A percentile compares a stretch with the other conserved stretches of the same genome.
phyloP scores from a whole-genome alignment of 257 asterid genomes.

The Solanum virginianum region DNA sequence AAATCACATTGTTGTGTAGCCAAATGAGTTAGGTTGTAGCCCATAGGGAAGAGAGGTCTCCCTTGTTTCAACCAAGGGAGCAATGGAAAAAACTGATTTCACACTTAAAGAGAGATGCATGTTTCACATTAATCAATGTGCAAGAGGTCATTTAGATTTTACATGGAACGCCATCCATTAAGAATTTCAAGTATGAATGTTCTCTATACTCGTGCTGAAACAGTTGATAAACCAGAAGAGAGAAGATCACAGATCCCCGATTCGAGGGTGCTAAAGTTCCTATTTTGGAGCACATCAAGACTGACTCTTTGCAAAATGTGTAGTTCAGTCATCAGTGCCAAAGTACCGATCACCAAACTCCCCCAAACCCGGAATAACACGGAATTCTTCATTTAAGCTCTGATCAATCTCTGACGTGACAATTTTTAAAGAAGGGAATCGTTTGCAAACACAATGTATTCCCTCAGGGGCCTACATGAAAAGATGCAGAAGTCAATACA shows the following conservation, averaged over 20 bases:
- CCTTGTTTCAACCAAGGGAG: neutral
- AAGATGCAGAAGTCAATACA: neutral
- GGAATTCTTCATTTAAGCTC: slow-evolving; percentile 49
- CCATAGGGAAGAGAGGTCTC: no score
- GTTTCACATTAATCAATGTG: neutral
- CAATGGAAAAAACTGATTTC: neutral
- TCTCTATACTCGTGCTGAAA: neutral
- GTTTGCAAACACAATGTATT: slow-evolving; percentile 75
- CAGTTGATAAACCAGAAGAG: neutral
- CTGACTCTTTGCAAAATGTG: neutral
- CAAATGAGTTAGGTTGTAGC: no score
- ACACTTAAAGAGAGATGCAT: neutral
- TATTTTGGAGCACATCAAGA: slow-evolving; percentile 3
- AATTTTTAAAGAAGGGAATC: slow-evolving; percentile 77
- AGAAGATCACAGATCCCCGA: neutral
- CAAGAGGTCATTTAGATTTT: neutral
- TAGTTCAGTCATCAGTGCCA: slow-evolving; percentile 62
- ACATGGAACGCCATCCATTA: neutral
- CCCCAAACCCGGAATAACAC: slow-evolving; percentile 91
- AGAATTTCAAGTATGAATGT: neutral
- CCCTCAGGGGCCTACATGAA: slow-evolving; percentile 84
- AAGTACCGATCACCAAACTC: slow-evolving; percentile 98
- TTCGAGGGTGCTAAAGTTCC: slow-evolving; percentile 9
- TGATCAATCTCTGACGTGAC: slow-evolving; percentile 92
- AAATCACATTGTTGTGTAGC: neutral